These are phyloP conservation scores for Ophiosphaerella korrae DNA, from an alignment of 2,329 filamentous ascomycete species.

Conservation along the genomic window DNA sequence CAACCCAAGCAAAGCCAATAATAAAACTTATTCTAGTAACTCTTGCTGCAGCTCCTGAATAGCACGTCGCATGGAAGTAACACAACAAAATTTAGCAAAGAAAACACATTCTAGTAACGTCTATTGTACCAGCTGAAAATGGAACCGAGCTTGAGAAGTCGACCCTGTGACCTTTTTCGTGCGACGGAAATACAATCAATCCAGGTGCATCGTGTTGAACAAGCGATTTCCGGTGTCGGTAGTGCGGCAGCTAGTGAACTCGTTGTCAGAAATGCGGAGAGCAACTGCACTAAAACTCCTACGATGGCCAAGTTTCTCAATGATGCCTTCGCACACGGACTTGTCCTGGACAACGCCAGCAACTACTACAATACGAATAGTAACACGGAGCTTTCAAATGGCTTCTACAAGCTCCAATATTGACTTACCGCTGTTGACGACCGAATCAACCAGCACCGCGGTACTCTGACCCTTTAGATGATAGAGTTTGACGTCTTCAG, in stretches of 20 bases:
- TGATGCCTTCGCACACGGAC: slow-evolving; percentile 18
- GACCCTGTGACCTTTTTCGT: no score
- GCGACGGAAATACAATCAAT: slow-evolving; percentile 3
- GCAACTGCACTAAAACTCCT: slow-evolving; percentile 49
- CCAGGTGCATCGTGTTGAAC: slow-evolving; percentile 61
- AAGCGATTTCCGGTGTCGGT: slow-evolving; percentile 66
- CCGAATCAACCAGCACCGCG: slow-evolving; percentile 64
- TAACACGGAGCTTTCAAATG: slow-evolving; percentile 49
- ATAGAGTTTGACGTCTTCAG: slow-evolving; percentile 50
- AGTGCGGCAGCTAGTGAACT: slow-evolving; percentile 57
- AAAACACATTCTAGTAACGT: no score
- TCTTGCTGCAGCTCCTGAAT: no score
- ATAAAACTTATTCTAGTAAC: no score
- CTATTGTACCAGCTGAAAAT: no score
- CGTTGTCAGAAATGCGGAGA: slow-evolving; percentile 62
- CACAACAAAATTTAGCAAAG: no score
- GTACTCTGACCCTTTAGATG: slow-evolving; percentile 50
- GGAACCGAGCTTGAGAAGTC: no score
- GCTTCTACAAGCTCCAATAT: slow-evolving; percentile 56
- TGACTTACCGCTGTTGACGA: slow-evolving; percentile 63
- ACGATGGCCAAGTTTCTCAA: not conserved
- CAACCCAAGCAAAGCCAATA: no score
- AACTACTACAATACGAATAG: slow-evolving; percentile 59
- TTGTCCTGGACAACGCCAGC: slow-evolving; percentile 60
- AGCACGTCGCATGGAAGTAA: no score